These are phyloP conservation scores for Kurtzmaniella cleridarum DNA, from an alignment of 805 yeast species.

Conservation along the genomic window DNA sequence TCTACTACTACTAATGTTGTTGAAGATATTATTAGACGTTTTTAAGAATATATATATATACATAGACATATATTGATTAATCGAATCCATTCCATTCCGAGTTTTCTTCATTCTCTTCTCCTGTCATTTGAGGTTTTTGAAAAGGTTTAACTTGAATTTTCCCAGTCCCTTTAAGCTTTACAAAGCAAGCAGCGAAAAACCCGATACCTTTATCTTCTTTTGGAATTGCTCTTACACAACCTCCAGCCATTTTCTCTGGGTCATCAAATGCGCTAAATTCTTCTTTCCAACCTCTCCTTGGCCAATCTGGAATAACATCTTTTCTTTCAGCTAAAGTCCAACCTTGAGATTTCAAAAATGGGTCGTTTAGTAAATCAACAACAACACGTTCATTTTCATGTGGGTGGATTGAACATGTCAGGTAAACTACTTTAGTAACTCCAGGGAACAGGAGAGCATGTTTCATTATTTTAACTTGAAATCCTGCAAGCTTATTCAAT, in stretches of 20 bases:
- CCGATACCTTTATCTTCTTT: slow-evolving; percentile 98
- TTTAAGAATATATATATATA: no score
- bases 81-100: slow-evolving; percentile 15
- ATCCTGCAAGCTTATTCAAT: slow-evolving; percentile 69
- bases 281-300: slow-evolving; percentile 69
- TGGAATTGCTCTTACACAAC: slow-evolving; percentile 82
- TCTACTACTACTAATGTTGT: slow-evolving; percentile 83
- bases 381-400: slow-evolving; percentile 95
- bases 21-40: slow-evolving; percentile 66
- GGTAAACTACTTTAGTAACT: slow-evolving; percentile 77
- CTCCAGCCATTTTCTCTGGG: slow-evolving; percentile 55
- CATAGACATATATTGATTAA: slow-evolving; percentile 1
- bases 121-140: slow-evolving; percentile 1
- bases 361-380: slow-evolving; percentile 64
- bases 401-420: slow-evolving; percentile 92
- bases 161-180: slow-evolving; percentile 20
- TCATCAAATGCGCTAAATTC: slow-evolving; percentile 53
- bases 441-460: slow-evolving; percentile 83
- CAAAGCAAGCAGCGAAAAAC: slow-evolving; percentile 91
- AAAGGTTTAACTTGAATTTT: slow-evolving; percentile 1
- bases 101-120: slow-evolving; percentile 6
- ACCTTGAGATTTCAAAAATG: slow-evolving; percentile 56
- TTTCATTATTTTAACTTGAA: slow-evolving; percentile 81
- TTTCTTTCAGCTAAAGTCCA: slow-evolving; percentile 66
- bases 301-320: slow-evolving; percentile 79